These are phyloP conservation scores for Epichloe uncinata DNA, from an alignment of 2,329 filamentous ascomycete genomes.

Conservation along the genomic window DNA sequence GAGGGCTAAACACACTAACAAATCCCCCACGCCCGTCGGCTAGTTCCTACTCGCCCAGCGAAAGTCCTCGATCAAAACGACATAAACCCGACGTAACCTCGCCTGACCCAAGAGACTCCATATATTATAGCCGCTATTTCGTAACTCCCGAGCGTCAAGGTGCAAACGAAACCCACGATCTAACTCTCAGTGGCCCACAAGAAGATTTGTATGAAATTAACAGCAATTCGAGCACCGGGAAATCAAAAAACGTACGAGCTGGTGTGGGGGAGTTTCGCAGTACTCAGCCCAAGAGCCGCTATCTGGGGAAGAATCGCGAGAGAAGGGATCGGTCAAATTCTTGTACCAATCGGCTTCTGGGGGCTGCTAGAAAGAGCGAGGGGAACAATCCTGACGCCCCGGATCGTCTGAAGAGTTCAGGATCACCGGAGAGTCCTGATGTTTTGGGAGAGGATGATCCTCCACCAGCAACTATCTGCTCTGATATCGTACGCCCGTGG, in stretches of 20 bases:
- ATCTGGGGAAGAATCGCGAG: not conserved
- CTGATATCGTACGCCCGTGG: slow-evolving; percentile 9
- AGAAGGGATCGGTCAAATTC: not conserved
- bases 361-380: not conserved
- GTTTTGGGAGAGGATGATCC: slow-evolving; percentile 3
- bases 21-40: not conserved
- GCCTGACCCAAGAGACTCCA: not conserved
- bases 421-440: not conserved
- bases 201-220: not conserved
- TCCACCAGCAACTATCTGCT: slow-evolving; percentile 11
- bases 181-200: not conserved
- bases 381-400: not conserved
- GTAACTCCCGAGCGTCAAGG: not conserved
- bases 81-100: not conserved
- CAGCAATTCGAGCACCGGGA: not conserved
- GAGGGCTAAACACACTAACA: slow-evolving; percentile 6
- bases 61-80: slow-evolving; percentile 3
- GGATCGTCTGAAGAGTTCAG: not conserved
- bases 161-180: not conserved
- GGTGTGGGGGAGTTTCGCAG: not conserved
- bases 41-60: not conserved
- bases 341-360: slow-evolving; percentile 13
- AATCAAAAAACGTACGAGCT: not conserved
- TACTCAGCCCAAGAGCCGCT: not conserved
- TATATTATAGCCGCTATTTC: slow-evolving; percentile 1